Evolutionary conservation across 2,329 filamentous ascomycete genomes (phyloP), one percentile per base, ranked within the genome.

Genomic region (Sordariomycetes sp.): DNA sequence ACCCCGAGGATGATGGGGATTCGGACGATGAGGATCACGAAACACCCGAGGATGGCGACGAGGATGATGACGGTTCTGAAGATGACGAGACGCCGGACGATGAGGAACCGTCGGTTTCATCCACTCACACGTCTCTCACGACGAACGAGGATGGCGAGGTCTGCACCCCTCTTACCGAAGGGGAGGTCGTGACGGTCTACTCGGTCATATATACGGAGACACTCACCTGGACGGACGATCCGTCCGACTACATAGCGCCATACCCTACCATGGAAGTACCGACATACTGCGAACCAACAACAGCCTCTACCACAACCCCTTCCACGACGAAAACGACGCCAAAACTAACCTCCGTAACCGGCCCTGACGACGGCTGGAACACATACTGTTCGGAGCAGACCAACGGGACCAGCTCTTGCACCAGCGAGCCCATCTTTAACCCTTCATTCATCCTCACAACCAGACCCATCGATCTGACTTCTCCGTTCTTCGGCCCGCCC

Each of bases 351-450:
- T 24, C 22, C 22, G 18, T 50, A 1, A 2, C 20, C 3, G 46
- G 46, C 46, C 46, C 22, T 59, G 40, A 60, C 58, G 18, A 61
- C 57, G 22, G 16, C 48, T 57, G 48, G 48, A 46, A 53, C 32
- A 52, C 46, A 1, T 50, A 32, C 46, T 57, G 55, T 25, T n/a
- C 53, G 34, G 24, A 61, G 61, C 11, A 60, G 58, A 53, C 62
- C 61, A 37, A 61, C 62, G 50, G 60, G 37, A 57, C 63, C 28
- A 74, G 73, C 6, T 62, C 78, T 53, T 77, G 74, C 3, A 75
- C 79, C 53, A 65, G 77, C 55, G 80, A 78, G 2, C 80, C 79
- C 3, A 79, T 80, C 64, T 81, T 80, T 64, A 81, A 81, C 58
- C 79, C 79, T 0, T 72, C 75, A 10, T 76, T 81, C 18, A 71